Percentiles rank a stretch among this genome's conserved stretches.
Evolutionary conservation across 2,329 filamentous ascomycete genomes (phyloP).

Genomic region (Hypoxylon sp.): DNA sequence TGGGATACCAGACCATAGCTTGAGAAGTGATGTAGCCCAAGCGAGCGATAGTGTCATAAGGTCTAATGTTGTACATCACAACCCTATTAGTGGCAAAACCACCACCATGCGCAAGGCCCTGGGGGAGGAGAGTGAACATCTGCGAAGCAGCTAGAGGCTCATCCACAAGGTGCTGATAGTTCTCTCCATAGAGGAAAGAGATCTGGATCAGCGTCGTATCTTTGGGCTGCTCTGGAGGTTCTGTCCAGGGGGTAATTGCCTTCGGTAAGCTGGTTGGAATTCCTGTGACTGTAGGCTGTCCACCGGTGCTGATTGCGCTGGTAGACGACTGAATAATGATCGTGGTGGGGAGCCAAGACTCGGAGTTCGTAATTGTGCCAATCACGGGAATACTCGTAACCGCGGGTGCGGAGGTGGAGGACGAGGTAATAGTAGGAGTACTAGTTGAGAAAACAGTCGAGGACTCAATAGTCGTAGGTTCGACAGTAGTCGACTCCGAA

Average conservation of each 20-base stretch:
- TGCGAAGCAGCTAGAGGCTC: slow-evolving; percentile 82
- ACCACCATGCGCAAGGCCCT: slow-evolving; percentile 75
- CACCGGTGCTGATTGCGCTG: slow-evolving; percentile 58
- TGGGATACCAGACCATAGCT: slow-evolving; percentile 82
- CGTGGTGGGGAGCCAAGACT: slow-evolving; percentile 70
- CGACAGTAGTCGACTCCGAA: slow-evolving; percentile 31
- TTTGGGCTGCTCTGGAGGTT: slow-evolving; percentile 66
- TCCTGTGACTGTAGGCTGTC: slow-evolving; percentile 62
- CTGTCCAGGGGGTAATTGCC: slow-evolving; percentile 79
- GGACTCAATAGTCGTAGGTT: slow-evolving; percentile 15
- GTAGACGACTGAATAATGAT: slow-evolving; percentile 70
- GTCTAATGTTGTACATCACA: slow-evolving; percentile 78
- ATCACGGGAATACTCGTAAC: slow-evolving; percentile 60
- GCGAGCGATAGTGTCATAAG: slow-evolving; percentile 78
- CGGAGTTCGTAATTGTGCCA: slow-evolving; percentile 61
- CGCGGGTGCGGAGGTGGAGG: slow-evolving; percentile 36
- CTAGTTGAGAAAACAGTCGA: slow-evolving; percentile 22
- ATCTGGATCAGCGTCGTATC: slow-evolving; percentile 84
- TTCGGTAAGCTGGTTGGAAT: slow-evolving; percentile 79
- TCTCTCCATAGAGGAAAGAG: slow-evolving; percentile 84
- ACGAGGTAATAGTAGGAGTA: slow-evolving; percentile 21
- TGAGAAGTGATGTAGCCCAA: slow-evolving; percentile 87
- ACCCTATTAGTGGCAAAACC: slow-evolving; percentile 71
- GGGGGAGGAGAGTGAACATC: slow-evolving; percentile 84
- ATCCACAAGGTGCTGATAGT: slow-evolving; percentile 85